Percentiles rank a stretch among this genome's conserved stretches.
These are phyloP conservation scores for Pseudopithomyces chartarum DNA, from an alignment of 2,329 filamentous ascomycete genomes.

Conservation along the genomic window DNA sequence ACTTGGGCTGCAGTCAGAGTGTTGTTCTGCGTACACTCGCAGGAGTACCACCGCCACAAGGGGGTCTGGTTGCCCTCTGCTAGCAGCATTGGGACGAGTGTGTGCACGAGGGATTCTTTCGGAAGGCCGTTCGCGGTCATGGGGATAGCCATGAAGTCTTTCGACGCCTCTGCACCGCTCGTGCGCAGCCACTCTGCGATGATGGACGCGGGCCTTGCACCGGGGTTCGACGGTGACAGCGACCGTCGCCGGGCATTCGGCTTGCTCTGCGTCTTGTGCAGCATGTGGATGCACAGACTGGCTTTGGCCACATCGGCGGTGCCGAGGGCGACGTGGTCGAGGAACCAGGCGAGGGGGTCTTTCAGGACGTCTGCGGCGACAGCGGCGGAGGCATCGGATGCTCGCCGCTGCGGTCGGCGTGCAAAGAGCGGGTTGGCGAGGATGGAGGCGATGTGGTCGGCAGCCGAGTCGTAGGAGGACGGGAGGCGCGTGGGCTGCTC, in stretches of 20 bases:
- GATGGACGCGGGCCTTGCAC: conserved; percentile 20
- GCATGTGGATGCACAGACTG: conserved; percentile 42
- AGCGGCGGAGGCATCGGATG: conserved; percentile 36
- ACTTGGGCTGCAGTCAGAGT: conserved; percentile 17
- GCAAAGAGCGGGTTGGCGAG: conserved; percentile 57
- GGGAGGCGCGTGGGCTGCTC: conserved; percentile 16
- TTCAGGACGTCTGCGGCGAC: conserved; percentile 29
- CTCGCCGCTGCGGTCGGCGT: conserved; percentile 30
- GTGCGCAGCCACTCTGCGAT: conserved; percentile 37
- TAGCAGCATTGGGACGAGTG: conserved; percentile 27
- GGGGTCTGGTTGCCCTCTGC: conserved; percentile 24
- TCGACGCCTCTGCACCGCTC: conserved; percentile 34
- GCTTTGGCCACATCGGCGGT: conserved; percentile 46
- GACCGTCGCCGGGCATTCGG: conserved; percentile 5
- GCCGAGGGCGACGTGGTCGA: conserved; percentile 46
- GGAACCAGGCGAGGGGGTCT: conserved; percentile 49
- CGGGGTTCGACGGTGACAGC: conserved; percentile 8
- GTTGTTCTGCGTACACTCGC: conserved; percentile 24
- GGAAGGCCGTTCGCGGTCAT: conserved; percentile 12
- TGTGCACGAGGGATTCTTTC: conserved; percentile 16
- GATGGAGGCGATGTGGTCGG: conserved; percentile 56
- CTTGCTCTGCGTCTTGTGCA: conserved; percentile 21
- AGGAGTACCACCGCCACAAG: conserved; percentile 39
- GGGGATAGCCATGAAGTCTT: conserved; percentile 26
- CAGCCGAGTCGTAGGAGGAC: conserved; percentile 47